Evolutionary conservation across 1,284 basidiomycete genomes (phyloP), one percentile per base, ranked within the genome.

Genomic region (Uromyces viciae-fabae): DNA sequence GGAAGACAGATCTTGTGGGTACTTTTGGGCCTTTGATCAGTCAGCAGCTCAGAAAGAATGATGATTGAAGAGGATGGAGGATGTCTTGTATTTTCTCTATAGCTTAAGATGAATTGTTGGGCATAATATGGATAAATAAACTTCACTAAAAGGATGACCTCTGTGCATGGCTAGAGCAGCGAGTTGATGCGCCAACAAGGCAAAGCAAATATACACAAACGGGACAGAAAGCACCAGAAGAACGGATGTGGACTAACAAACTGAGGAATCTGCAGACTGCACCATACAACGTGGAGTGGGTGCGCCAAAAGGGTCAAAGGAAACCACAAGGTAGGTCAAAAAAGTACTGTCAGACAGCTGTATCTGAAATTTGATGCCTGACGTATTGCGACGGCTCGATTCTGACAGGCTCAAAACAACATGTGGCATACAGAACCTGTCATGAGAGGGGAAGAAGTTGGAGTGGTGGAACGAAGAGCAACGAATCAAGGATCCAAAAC

Each of bases 351-450:
- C 69, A 72, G 69, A 72, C 69, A 72, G 46, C 69, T 72, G 69
- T 52, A 14, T 25, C 22, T 11, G 22, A n/a, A 22, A 69, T 69
- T 69, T 69, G 69, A 54, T 72, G 54, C 54, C 69, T 72, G 46
- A 72, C 69, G 49, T 54, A 72, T 52, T 38, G 69, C 46, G 46
- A 54, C 46, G 69, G 69, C 69, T 54, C 42, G 46, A 72, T 72
- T 72, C 43, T 71, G 68, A 71, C 68, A 71, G 49, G 68, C 68
- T 71, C 43, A 71, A 33, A 71, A 71, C 42, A 71, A 33, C 68
- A 71, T 71, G 68, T 71, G 68, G 68, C 46, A 71, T 71, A 71
- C 68, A 71, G 68, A 49, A 43, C 68, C 17, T 49, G 40, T 43
- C 42, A 71, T 31, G 43, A 15, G n/a, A 25, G 49, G 68, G 15